Conservation (phyloP, 2,329 filamentous ascomycete genomes). For the Xylariales sp. region DNA sequence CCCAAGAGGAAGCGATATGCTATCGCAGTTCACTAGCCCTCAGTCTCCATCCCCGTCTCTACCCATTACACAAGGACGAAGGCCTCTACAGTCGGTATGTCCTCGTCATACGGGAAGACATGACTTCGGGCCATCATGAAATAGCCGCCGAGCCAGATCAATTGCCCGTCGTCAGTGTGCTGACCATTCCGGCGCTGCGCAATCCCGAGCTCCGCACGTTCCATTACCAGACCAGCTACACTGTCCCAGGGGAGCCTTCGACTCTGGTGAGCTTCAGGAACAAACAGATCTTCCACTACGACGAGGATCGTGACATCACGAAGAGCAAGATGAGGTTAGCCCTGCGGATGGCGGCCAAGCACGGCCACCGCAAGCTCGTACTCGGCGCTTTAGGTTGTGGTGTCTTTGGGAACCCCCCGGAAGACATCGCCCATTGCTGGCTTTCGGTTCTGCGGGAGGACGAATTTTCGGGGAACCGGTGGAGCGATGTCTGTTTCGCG, state of each 20-base stretch:
- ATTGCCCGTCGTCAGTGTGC: conserved; percentile 5
- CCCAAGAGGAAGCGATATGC: conserved; percentile 4
- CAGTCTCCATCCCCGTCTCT: neutral
- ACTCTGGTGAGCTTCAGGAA: neutral
- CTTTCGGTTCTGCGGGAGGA: conserved; percentile 6
- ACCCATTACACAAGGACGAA: neutral
- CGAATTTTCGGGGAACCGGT: conserved; percentile 2
- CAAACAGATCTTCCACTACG: neutral
- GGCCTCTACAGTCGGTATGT: neutral
- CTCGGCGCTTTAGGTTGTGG: conserved; percentile 6
- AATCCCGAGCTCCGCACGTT: neutral
- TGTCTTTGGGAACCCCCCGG: conserved; percentile 1
- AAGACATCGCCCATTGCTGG: conserved; percentile 8
- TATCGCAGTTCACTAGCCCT: conserved; percentile 2
- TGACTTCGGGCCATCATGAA: neutral
- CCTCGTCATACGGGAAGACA: neutral
- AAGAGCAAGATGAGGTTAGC: conserved; percentile 2
- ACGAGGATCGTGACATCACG: conserved; percentile 7
- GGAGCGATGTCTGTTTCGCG: conserved; percentile 1
- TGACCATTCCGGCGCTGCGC: neutral
- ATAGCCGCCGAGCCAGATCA: neutral
- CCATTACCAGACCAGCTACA: neutral
- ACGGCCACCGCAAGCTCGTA: neutral
- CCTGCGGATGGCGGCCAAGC: neutral
- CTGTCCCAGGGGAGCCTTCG: neutral